Evolutionary conservation across 495 filamentous ascomycete genomes (phyloP).

Genomic region (Amphirosellinia nigrospora): DNA sequence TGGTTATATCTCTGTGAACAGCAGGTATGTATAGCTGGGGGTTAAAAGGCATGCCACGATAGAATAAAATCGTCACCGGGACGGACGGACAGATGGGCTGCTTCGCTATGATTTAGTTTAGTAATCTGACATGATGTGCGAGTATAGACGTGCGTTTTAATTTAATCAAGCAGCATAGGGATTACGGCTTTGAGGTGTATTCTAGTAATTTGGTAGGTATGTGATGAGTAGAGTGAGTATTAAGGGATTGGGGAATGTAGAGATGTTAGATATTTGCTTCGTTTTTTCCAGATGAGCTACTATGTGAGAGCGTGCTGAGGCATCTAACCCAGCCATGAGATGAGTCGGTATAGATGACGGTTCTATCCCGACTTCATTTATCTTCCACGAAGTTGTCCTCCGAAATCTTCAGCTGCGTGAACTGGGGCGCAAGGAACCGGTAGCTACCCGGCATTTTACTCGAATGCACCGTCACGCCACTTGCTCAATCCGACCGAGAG

Average conservation of each 20-base stretch:
- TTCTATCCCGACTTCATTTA: not conserved
- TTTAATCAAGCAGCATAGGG: not conserved
- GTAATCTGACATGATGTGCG: not conserved
- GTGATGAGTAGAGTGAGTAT: not conserved
- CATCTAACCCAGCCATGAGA: too few relatives aligned
- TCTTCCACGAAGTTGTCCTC: too few relatives aligned
- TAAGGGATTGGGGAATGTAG: not conserved
- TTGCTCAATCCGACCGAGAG: too few relatives aligned
- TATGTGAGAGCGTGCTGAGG: too few relatives aligned
- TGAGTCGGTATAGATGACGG: not conserved
- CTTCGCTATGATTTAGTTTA: not conserved
- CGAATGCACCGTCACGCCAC: too few relatives aligned
- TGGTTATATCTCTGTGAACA: not conserved
- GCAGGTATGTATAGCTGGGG: not conserved
- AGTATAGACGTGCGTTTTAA: not conserved
- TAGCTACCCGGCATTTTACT: too few relatives aligned
- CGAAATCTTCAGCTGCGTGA: too few relatives aligned
- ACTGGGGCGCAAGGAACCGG: too few relatives aligned
- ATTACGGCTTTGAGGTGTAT: not conserved
- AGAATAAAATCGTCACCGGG: not conserved
- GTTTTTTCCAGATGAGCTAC: not conserved
- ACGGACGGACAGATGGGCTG: too few relatives aligned
- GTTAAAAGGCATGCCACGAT: not conserved
- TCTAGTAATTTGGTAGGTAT: not conserved
- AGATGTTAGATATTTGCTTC: not conserved